These are phyloP conservation scores for Acorus gramineus DNA, from an alignment of 106 monocot species.

Conservation along the genomic window DNA sequence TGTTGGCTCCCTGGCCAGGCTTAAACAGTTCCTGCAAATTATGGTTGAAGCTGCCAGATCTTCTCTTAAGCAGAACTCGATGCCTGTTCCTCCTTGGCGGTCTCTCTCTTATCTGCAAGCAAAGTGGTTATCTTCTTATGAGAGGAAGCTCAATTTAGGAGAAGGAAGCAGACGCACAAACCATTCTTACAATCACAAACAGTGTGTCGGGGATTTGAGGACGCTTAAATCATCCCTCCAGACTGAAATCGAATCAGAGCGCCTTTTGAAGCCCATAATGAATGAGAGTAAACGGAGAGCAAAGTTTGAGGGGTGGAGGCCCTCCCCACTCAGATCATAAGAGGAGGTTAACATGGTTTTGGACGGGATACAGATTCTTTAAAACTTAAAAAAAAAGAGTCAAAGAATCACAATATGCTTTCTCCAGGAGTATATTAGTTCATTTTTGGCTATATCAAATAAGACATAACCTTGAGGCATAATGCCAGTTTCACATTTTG, in stretches of 20 bases:
- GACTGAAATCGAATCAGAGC: slow-evolving; percentile 50
- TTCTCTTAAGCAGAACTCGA: slow-evolving; percentile 80
- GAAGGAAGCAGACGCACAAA: not conserved
- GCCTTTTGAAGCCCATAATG: slow-evolving; percentile 41
- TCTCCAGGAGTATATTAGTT: no score
- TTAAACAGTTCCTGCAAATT: slow-evolving; percentile 59
- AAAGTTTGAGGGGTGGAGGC: slow-evolving; percentile 33
- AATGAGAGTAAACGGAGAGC: slow-evolving; percentile 34
- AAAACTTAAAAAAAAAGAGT: no score
- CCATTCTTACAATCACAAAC: slow-evolving; percentile 18
- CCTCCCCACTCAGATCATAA: slow-evolving; percentile 20
- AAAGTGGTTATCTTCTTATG: slow-evolving; percentile 70
- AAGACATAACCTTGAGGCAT: no score
- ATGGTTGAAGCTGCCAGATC: slow-evolving; percentile 91
- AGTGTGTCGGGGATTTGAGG: slow-evolving; percentile 57
- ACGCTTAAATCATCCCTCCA: slow-evolving; percentile 56
- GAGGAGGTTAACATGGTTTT: no score
- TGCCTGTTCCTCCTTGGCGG: slow-evolving; percentile 97
- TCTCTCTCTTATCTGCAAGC: slow-evolving; percentile 80
- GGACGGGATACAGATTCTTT: no score
- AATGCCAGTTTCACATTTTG: no score
- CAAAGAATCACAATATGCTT: no score
- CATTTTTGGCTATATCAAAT: no score
- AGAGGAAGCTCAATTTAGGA: slow-evolving; percentile 20
- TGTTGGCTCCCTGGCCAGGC: slow-evolving; percentile 47